Base-by-base conservation (phyloP, 768 basidiomycete genomes). In the Macrolepiota dolichaula region DNA sequence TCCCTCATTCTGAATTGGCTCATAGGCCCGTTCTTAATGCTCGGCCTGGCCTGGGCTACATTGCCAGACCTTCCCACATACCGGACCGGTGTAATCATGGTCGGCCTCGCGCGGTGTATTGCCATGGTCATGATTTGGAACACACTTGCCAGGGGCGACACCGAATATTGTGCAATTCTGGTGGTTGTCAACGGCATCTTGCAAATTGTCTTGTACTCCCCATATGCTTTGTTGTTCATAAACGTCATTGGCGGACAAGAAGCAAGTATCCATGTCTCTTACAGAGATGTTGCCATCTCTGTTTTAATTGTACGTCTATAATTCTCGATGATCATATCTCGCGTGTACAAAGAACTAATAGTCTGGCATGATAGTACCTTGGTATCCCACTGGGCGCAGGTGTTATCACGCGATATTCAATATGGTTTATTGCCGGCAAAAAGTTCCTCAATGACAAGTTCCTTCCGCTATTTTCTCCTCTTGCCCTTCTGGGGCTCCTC, bases 91-190 rank as follows among this genome's bases (percentile, higher is more conserved):
- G 88, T 95, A 2, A 87, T 94, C 66, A 77, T 94, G 75, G 91
- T 94, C 37, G 92, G 93, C 10, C 72, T 92, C 24, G 89, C 88
- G 12, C 76, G 87, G 50, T 90, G 82, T 67, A 86, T 85, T 57
- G 86, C 87, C 2, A 88, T 87, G 87, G 88, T 91, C 62, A 83
- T 90, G 76, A 88, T 94, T 47, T 93, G 91, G 92, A 91, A 89
- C 65, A 80, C 84, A 54, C 79, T 94, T 5, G 89, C 89, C 0
- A 70, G 78, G 38, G 91, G 92, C 4, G 84, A 93, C 65, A 65
- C 66, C 22, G 80, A 92, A 60, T 88, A 89, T 66, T 91, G 90
- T 64, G 91, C 88, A 17, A 86, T 93, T 64, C 75, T 94, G 5
- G 91, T 94, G 50, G 85, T 91, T 50, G 72, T 92, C 68, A 94